These are phyloP conservation scores for Prinsepia uniflora DNA, from an alignment of 306 rosid genomes.

Conservation along the genomic window DNA sequence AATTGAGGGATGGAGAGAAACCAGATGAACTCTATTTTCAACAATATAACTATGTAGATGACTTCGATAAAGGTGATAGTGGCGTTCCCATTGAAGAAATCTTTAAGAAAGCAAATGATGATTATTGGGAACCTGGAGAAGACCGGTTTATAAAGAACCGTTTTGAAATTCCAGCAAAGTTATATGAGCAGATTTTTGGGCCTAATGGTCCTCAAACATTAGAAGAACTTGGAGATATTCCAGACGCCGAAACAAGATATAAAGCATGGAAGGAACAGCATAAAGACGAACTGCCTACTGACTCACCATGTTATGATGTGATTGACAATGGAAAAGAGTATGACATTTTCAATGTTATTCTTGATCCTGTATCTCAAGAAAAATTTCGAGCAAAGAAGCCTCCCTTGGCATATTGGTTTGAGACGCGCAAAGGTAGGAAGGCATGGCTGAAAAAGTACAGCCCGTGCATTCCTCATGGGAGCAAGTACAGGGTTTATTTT, in stretches of 20 bases:
- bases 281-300: constrained; percentile 46
- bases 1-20: constrained; percentile 76
- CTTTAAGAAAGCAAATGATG: constrained; percentile 70
- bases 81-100: constrained; percentile 78
- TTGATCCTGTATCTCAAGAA: constrained; percentile 63
- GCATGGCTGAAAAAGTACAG: constrained; percentile 86
- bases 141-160: constrained; percentile 72
- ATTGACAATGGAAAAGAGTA: constrained; percentile 80
- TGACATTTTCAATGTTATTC: constrained; percentile 61
- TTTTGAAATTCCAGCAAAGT: constrained; percentile 70
- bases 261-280: constrained; percentile 74
- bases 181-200: constrained; percentile 87
- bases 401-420: constrained; percentile 82
- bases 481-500: constrained; percentile 93
- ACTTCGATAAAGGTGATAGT: constrained; percentile 91
- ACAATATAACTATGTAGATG: constrained; percentile 84
- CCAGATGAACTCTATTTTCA: constrained; percentile 92
- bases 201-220: constrained; percentile 94
- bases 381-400: constrained; percentile 60
- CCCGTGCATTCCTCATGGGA: constrained; percentile 86
- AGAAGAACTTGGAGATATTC: constrained; percentile 74
- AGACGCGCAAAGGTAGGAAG: constrained; percentile 92
- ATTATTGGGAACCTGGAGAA: constrained; percentile 97
- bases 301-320: constrained; percentile 57
- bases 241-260: constrained; percentile 89